Percentiles rank a stretch among this genome's conserved stretches.
Evolutionary conservation across 805 yeast genomes (phyloP).

Genomic region (Zygotorulaspora sp.): DNA sequence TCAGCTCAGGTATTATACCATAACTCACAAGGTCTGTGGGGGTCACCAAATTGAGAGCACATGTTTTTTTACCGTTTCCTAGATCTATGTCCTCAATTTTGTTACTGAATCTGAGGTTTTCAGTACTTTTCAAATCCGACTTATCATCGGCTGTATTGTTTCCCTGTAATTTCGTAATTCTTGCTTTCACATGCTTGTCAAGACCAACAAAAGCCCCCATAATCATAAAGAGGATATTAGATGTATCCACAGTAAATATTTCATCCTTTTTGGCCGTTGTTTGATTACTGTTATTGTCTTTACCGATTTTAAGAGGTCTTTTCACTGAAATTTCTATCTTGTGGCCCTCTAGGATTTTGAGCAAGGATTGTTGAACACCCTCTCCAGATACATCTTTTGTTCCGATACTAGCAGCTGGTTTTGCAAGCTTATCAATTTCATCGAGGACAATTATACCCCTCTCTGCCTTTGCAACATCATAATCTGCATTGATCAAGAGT

Average conservation of each 20-base stretch:
- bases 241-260: slow-evolving; percentile 47
- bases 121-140: slow-evolving; percentile 10
- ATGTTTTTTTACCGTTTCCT: slow-evolving; percentile 36
- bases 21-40: slow-evolving; percentile 48
- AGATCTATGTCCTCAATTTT: slow-evolving; percentile 37
- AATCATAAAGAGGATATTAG: slow-evolving; percentile 50
- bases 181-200: slow-evolving; percentile 43
- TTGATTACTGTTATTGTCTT: slow-evolving; percentile 30
- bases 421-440: slow-evolving; percentile 55
- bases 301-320: slow-evolving; percentile 35
- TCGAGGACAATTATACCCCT: slow-evolving; percentile 57
- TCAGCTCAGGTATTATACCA: slow-evolving; percentile 57
- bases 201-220: slow-evolving; percentile 64
- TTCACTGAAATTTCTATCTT: slow-evolving; percentile 46
- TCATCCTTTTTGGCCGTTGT: slow-evolving; percentile 38
- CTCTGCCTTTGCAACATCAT: slow-evolving; percentile 49
- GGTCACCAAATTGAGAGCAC: slow-evolving; percentile 44
- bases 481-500: slow-evolving; percentile 46
- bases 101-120: slow-evolving; percentile 23
- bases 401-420: slow-evolving; percentile 43
- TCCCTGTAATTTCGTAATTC: slow-evolving; percentile 34
- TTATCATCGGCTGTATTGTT: slow-evolving; percentile 5
- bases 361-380: slow-evolving; percentile 58
- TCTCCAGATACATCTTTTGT: slow-evolving; percentile 59
- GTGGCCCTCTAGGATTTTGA: slow-evolving; percentile 56